Evolutionary conservation across 2,329 filamentous ascomycete species (phyloP), one percentile per base, ranked within the genome.

Genomic region (Ploettnerulaceae sp.): DNA sequence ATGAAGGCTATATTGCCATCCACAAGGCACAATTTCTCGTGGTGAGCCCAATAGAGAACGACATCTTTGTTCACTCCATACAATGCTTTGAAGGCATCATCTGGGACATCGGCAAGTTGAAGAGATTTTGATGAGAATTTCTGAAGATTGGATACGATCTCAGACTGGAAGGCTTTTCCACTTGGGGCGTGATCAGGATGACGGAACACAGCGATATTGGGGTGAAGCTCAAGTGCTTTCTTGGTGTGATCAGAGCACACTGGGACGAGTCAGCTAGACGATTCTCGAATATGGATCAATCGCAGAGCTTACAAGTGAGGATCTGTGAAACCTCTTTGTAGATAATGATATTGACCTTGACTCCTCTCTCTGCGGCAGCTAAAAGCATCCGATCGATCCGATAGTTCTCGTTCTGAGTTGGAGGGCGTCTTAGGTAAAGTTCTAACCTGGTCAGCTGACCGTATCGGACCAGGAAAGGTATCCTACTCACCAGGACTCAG

Each of bases 241-340:
- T 91, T 93, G 4, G 89, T 95, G 62, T 95, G 88, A 58, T 81
- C 66, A 0, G 76, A 83, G 8, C 73, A 81, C 39, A 84, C 75
- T 77, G 64, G 57, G 37, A 67, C 63, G 58, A 5, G 66, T 62
- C 53, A 48, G 64, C 60, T 56, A 24, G 39, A 34, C 12, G 21
- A 11, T 4, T 20, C 15, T 5, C 34, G 12, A 39, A 8, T 20
- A 42, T 22, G 34, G 17, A 20, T 5, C 4, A 9, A 22, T 29
- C 12, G 4, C 9, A 7, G 6, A n/a, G 79, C 84, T 76, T 74
- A 88, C 84, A 72, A 31, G 86, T 89, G 60, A 94, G 69, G 29
- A 88, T 86, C 60, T 88, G 84, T 3, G 85, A 80, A 6, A 91
- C 86, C 68, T 96, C 90, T 68, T 95, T 95, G 70, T 95, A 95